Base-by-base conservation (phyloP, 1,284 basidiomycete species). In the Calocybe gambosa region DNA sequence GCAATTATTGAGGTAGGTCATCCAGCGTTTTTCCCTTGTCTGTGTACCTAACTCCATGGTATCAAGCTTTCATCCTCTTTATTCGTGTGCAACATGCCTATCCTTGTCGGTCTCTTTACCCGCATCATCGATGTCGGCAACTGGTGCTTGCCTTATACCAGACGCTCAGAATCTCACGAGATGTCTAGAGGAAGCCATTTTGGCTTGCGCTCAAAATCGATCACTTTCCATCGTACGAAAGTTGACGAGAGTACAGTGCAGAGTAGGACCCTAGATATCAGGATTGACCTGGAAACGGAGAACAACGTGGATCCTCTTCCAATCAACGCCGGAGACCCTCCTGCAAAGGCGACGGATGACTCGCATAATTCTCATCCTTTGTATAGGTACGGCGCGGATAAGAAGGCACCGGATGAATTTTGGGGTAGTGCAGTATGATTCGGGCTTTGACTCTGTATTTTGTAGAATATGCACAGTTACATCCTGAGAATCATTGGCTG, bases 1-100 rank as follows among this genome's bases (percentile, higher is more conserved):
- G 43, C 37, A 8, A 33, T 45, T 20, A 16, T 45, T 5, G 43
- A 45, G 43, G 43, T 45, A 26, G 43, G 8, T 3, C 18, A 18
- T 16, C 35, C 35, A 4, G 20, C 25, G 19, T 5, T n/a, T 38
- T n/a, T 1, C 4, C 21, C 21, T 7, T 4, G 4, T 23, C 21
- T 4, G 21, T 4, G 21, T 23, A n/a, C n/a, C n/a, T 10, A 9
- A 10, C 28, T 29, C 13, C 2, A 9, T 29, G 8, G 3, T 29
- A n/a, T 29, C 9, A 5, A 29, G 28, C 28, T 29, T 29, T 29
- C 28, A 3, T 29, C 28, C 28, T 29, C 28, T 29, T 13, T 29
- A 29, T 29, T 29, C 28, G 28, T 29, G 9, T 29, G 28, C 10
- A 29, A 29, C 13, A 29, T 29, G 28, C 28, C 28, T 29, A 29